Evolutionary conservation across 768 basidiomycete species (phyloP).

Genomic region (Podaxis sp.): DNA sequence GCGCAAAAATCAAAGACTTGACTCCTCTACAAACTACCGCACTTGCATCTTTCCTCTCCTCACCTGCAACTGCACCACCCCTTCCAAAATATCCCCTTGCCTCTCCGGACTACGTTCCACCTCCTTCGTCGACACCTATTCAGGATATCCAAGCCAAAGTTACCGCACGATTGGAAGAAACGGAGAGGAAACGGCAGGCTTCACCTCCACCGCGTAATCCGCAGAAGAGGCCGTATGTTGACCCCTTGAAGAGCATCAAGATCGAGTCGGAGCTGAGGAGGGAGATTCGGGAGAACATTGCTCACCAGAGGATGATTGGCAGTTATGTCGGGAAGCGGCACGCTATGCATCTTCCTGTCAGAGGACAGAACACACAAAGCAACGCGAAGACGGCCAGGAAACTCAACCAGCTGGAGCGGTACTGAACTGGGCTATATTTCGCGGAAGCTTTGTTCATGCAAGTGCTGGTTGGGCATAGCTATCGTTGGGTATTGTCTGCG

Average conservation of each 20-base stretch:
- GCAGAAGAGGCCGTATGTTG: conserved; percentile 31
- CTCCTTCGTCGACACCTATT: conserved; percentile 38
- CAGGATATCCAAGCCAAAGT: conserved; percentile 42
- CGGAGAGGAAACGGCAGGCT: conserved; percentile 30
- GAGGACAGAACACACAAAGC: conserved; percentile 90
- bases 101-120: conserved; percentile 47
- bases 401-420: conserved; percentile 82
- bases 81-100: conserved; percentile 72
- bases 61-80: conserved; percentile 73
- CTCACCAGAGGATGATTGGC: conserved; percentile 90
- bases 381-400: conserved; percentile 91
- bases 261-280: conserved; percentile 87
- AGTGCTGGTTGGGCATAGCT: neutral
- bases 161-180: conserved; percentile 26
- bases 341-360: conserved; percentile 89
- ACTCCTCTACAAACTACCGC: conserved; percentile 86
- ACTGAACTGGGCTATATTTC: conserved; percentile 17
- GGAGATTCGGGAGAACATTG: conserved; percentile 86
- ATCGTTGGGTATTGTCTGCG: neutral
- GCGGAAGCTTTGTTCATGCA: neutral
- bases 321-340: conserved; percentile 92
- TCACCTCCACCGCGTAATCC: conserved; percentile 24
- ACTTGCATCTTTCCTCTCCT: conserved; percentile 92
- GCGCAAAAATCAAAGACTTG: conserved; percentile 76
- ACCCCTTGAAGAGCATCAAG: conserved; percentile 72